Base-by-base conservation (phyloP, 1,284 basidiomycete genomes). In the Trichosporon inkin region DNA sequence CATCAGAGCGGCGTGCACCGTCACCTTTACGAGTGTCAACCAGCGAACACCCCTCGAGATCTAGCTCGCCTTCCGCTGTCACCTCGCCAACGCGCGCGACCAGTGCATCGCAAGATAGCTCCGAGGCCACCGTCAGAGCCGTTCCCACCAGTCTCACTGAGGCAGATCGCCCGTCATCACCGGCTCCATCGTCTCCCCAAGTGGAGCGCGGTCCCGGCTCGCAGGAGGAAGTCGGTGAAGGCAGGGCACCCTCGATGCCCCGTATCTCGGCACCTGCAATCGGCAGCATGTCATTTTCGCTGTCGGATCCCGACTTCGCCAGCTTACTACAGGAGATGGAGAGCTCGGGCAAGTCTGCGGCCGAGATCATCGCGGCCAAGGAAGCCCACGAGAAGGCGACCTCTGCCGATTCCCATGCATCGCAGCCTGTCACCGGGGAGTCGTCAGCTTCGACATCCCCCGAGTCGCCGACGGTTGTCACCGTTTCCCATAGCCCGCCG, bases 221-320 rank as follows among this genome's bases (percentile, higher is more conserved):
- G 6, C 8, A 36, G 17, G 49, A 36, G 11, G 40, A 38, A 24
- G 41, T 32, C 39, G 32, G 20, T 10, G 57, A 60, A 20, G 54
- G 54, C 28, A 36, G 32, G 39, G 32, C 20, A 8, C 3, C 37
- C 32, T 4, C 61, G 2, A 54, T 52, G 16, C 77, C 77, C 5
- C 62, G 69, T 16, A 65, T 78, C n/a, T 70, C 71, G 22, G 71
- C 76, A 0, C 76, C 76, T 14, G 66, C 67, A 24, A 62, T 78
- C 11, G 59, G 76, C 10, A 72, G 71, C 10, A 75, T 80, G 68
- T 73, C 73, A 11, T 80, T 78, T 63, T 76, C 76, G 10, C 60
- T 79, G 1, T 77, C 76, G 17, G 78, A 79, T 58, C 76, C 78
- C 2, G 78, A 79, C 63, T 80, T 80, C 69, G 77, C 77, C 3